phyloP scores from a whole-genome alignment of 768 basidiomycete species.

The Mycena vulgaris region DNA sequence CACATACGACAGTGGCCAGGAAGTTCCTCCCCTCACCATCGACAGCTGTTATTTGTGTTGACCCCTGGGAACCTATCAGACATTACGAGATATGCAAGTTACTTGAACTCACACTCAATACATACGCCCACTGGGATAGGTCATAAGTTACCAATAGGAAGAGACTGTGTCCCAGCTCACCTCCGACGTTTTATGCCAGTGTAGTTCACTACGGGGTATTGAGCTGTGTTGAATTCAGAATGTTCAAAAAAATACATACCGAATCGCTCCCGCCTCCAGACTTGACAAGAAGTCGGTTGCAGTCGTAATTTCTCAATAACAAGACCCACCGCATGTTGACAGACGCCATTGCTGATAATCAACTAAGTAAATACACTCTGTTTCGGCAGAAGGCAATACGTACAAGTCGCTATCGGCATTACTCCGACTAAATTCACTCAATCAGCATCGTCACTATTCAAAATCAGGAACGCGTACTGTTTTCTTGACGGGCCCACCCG shows the following conservation, averaged over 20 bases:
- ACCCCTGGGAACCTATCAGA: constrained; percentile 51
- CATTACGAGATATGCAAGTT: background rate
- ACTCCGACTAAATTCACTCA: constrained; percentile 50
- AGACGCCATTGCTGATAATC: constrained; percentile 54
- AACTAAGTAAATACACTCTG: constrained; percentile 13
- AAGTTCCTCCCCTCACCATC: constrained; percentile 65
- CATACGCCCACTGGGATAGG: constrained; percentile 63
- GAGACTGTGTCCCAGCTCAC: constrained; percentile 38
- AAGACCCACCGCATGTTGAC: constrained; percentile 62
- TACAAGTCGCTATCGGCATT: constrained; percentile 68
- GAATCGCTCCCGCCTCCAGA: constrained; percentile 63
- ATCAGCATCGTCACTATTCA: background rate
- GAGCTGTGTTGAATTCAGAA: background rate
- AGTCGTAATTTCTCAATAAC: background rate
- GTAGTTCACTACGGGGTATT: constrained; percentile 59
- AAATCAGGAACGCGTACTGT: constrained; percentile 51
- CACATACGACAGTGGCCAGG: constrained; percentile 62
- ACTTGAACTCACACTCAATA: constrained; percentile 47
- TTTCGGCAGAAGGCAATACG: constrained; percentile 35
- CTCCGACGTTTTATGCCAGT: constrained; percentile 69
- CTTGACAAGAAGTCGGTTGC: background rate
- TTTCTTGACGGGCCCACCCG: constrained; percentile 74
- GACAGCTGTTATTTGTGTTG: constrained; percentile 64
- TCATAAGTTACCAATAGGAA: constrained; percentile 24
- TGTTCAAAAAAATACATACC: constrained; percentile 45